phyloP scores from a whole-genome alignment of 805 yeast genomes.

The Yamadazyma endophytica region DNA sequence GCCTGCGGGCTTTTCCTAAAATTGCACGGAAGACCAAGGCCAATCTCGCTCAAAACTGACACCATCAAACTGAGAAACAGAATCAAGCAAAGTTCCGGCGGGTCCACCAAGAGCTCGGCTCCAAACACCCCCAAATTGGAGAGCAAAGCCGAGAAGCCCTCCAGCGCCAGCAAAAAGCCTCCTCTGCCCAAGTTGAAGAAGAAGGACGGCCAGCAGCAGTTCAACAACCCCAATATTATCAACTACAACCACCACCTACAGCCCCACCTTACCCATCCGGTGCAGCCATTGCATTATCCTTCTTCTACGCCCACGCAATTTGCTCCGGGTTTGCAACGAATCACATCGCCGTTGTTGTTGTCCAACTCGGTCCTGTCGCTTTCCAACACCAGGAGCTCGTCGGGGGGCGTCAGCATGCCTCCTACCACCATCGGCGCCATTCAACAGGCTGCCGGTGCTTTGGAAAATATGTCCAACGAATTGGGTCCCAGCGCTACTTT shows the following conservation, averaged over 20 bases:
- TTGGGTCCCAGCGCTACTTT: slow-evolving; percentile 43
- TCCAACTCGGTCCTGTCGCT: slow-evolving; percentile 46
- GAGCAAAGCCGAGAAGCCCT: slow-evolving; percentile 37
- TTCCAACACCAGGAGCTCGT: slow-evolving; percentile 33
- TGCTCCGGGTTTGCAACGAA: slow-evolving; percentile 59
- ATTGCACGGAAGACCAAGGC: slow-evolving; percentile 89
- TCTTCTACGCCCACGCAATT: slow-evolving; percentile 67
- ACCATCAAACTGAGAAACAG: slow-evolving; percentile 89
- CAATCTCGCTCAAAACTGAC: slow-evolving; percentile 86
- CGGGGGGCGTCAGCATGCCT: too few species aligned
- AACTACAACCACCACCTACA: slow-evolving; percentile 15
- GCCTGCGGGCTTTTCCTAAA: slow-evolving; percentile 91
- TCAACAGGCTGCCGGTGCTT: slow-evolving; percentile 40
- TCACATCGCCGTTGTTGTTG: slow-evolving; percentile 61
- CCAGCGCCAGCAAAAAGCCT: slow-evolving; percentile 10
- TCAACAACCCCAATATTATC: slow-evolving; percentile 5
- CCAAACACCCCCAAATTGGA: slow-evolving; percentile 57
- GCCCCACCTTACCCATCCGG: slow-evolving; percentile 18
- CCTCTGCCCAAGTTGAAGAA: slow-evolving; percentile 21
- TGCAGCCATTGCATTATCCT: slow-evolving; percentile 62
- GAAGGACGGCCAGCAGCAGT: slow-evolving; percentile 6
- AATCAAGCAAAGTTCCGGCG: slow-evolving; percentile 41
- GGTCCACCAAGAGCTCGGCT: slow-evolving; percentile 33
- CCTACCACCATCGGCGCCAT: slow-evolving; percentile 12
- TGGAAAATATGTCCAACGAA: slow-evolving; percentile 41